Conservation (phyloP, 495 filamentous ascomycete genomes). For the Hypoxylon subgilvum region DNA sequence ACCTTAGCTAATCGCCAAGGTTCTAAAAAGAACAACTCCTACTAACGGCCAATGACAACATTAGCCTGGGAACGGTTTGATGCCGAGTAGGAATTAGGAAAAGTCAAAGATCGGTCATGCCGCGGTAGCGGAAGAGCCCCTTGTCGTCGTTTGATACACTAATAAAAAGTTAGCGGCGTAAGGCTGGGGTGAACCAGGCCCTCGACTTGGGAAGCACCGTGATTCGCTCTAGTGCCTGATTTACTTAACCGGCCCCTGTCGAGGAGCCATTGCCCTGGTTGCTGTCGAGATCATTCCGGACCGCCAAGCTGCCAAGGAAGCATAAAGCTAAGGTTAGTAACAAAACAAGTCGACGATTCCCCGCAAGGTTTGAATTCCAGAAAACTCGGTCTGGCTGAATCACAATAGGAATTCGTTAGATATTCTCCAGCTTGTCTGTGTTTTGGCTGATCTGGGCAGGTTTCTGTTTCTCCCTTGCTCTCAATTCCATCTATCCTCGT, state of each 20-base stretch:
- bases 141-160: neutral
- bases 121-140: slow-evolving; percentile 10
- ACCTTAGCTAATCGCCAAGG: neutral
- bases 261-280: neutral
- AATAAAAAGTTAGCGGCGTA: slow-evolving; percentile 30
- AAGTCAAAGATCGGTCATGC: slow-evolving; percentile 20
- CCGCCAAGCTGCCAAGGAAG: neutral
- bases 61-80: slow-evolving; percentile 16
- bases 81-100: neutral
- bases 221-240: slow-evolving; percentile 12
- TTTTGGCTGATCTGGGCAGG: neutral
- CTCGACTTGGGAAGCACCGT: slow-evolving; percentile 3
- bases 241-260: neutral
- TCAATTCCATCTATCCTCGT: too few species aligned
- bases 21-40: slow-evolving; percentile 16
- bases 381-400: slow-evolving; percentile 1
- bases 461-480: neutral
- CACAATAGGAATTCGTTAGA: neutral
- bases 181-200: slow-evolving; percentile 15
- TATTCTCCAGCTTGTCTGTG: too few species aligned
- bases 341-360: slow-evolving; percentile 9
- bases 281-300: neutral
- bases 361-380: slow-evolving; percentile 7
- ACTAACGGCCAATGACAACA: slow-evolving; percentile 17
- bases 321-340: slow-evolving; percentile 18